phyloP scores from a whole-genome alignment of 169 alveolate species.

The Plasmodium knowlesi region DNA sequence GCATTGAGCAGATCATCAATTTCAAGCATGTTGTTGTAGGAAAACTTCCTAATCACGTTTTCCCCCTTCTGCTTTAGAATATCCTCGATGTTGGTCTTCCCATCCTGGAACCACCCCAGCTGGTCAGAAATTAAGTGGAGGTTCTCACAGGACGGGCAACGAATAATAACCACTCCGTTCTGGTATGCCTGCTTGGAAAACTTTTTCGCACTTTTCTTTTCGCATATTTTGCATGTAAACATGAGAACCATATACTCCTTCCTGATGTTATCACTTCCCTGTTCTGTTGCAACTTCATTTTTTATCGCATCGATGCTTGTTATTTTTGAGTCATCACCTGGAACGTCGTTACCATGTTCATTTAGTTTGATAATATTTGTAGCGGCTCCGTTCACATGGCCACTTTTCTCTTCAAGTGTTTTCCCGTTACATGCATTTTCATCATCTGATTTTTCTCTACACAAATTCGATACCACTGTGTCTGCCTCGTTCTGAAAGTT shows the following conservation, averaged over 20 bases:
- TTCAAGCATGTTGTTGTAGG: conserved; percentile 55
- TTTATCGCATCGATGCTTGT: not conserved
- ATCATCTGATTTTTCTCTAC: not conserved
- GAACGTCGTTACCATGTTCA: not conserved
- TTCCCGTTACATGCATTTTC: not conserved
- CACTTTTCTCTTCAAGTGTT: not conserved
- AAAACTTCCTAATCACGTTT: conserved; percentile 72
- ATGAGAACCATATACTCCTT: conserved; percentile 59
- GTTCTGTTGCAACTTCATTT: not conserved
- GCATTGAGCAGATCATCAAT: conserved; percentile 59
- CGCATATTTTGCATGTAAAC: conserved; percentile 84
- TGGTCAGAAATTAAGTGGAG: conserved; percentile 83
- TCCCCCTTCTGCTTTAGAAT: conserved; percentile 77
- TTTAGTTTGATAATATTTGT: not conserved
- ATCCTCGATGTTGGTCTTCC: conserved; percentile 80
- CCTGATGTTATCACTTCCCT: not conserved
- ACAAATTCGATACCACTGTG: not conserved
- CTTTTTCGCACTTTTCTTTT: conserved; percentile 77
- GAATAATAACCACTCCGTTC: conserved; percentile 82
- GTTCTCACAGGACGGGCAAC: conserved; percentile 81
- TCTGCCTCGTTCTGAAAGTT: not conserved
- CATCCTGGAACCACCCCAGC: conserved; percentile 85
- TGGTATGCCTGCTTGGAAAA: conserved; percentile 83
- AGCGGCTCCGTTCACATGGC: not conserved
- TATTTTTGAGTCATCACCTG: not conserved